A percentile compares a stretch with the other conserved stretches of the same genome.
Evolutionary conservation across 805 yeast species (phyloP).

Genomic region (Kodamaea kakaduensis): DNA sequence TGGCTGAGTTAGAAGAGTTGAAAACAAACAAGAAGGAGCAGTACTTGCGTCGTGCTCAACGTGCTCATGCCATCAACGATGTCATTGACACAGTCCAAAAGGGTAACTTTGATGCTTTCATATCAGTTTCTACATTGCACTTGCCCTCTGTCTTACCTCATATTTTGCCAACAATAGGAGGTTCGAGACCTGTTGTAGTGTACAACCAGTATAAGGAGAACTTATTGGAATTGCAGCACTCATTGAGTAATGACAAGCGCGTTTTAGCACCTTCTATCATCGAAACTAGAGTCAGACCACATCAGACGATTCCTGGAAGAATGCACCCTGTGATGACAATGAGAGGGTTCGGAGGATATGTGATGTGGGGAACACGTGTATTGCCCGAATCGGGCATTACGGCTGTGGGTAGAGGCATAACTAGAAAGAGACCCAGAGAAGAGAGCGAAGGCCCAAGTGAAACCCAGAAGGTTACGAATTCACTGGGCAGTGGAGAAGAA

Average conservation of each 20-base stretch:
- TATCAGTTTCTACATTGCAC: slow-evolving; percentile 70
- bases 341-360: slow-evolving; percentile 88
- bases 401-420: slow-evolving; percentile 62
- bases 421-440: slow-evolving; percentile 32
- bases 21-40: slow-evolving; percentile 60
- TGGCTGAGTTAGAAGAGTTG: slow-evolving; percentile 51
- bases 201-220: slow-evolving; percentile 80
- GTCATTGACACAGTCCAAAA: slow-evolving; percentile 48
- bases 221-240: slow-evolving; percentile 68
- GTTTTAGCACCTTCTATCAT: slow-evolving; percentile 77
- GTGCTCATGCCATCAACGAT: slow-evolving; percentile 48
- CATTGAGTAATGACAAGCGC: slow-evolving; percentile 60
- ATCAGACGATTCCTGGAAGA: slow-evolving; percentile 91
- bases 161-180: slow-evolving; percentile 64
- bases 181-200: slow-evolving; percentile 82
- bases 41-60: slow-evolving; percentile 60
- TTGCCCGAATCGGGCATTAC: slow-evolving; percentile 60
- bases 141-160: slow-evolving; percentile 60
- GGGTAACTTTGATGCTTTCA: slow-evolving; percentile 68
- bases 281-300: slow-evolving; percentile 79
- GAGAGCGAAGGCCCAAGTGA: slow-evolving; percentile 2
- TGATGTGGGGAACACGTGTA: slow-evolving; percentile 76
- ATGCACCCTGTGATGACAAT: slow-evolving; percentile 94
- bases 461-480: no score
- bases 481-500: no score